Base-by-base conservation (phyloP, 108 stramenopile genomes). In the Discostella pseudostelligera region DNA sequence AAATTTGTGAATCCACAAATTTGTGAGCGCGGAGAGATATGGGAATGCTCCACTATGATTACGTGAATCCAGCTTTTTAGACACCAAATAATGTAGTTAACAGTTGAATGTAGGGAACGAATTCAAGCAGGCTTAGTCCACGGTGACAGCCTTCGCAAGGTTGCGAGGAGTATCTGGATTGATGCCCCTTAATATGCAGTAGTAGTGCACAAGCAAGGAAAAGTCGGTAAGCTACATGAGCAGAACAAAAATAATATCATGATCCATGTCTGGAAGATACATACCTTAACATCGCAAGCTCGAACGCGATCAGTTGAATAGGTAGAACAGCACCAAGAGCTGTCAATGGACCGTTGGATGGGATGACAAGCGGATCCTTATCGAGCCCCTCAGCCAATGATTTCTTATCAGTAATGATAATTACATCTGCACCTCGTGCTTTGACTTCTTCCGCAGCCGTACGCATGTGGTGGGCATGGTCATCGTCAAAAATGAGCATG, bases 81-180 rank as follows among this genome's bases (percentile, higher is more conserved):
- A n/a, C 1, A 2, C 3, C n/a, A n/a, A 16, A 8, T n/a, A 43
- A 43, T 4, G 4, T 43, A 2, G 2, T 12, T 43, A 16, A 43
- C 42, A 43, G 12, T 43, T 43, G 12, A 11, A 16, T 2, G 14
- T 2, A 11, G 42, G 9, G 42, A 1, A 16, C n/a, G 42, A 43
- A 8, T 2, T 43, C n/a, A 43, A n/a, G 42, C n/a, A 46, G 10
- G 4, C 16, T 79, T 81, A 99, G 69, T 99, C 98, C 7, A 97
- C 96, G 14, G 98, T 99, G 11, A 99, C 99, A 22, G 95, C 94
- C 83, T 99, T 99, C 35, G 99, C 99, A 44, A 99, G 84, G 78
- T 99, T 98, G 25, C 99, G 85, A 14, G 99, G 99, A 43, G 90
- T 93, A 72, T 99, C 99, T 24, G 97, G 97, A 59, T 97, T 95